Percentiles rank a stretch among this genome's conserved stretches.
Evolutionary conservation across 345 rosid genomes (phyloP).

Genomic region (Erysimum cheiranthoides): DNA sequence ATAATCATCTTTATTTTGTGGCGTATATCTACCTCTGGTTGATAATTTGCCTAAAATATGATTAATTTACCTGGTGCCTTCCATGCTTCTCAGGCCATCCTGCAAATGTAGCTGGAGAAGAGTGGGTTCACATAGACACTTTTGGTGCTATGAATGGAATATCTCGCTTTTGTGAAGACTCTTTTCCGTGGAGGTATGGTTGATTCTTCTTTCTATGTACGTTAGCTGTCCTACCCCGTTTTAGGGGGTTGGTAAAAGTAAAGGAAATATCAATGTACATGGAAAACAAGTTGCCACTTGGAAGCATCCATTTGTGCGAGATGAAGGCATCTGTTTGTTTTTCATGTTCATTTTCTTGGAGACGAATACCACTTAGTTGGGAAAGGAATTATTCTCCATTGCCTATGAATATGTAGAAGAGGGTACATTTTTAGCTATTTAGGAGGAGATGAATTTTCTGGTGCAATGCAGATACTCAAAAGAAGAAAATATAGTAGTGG

Average conservation of each 20-base stretch:
- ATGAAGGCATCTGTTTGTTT: conserved; percentile 18
- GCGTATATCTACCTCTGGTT: conserved; percentile 2
- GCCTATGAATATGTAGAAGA: conserved; percentile 7
- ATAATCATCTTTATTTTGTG: conserved; percentile 21
- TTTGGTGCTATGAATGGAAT: conserved; percentile 97
- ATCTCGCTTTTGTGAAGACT: conserved; percentile 87
- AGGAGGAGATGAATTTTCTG: conserved; percentile 17
- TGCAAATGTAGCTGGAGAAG: conserved; percentile 51
- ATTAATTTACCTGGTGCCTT: conserved; percentile 12
- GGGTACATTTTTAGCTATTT: conserved; percentile 3
- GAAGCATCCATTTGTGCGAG: conserved; percentile 19
- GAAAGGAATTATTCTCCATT: conserved; percentile 2
- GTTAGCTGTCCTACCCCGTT: conserved; percentile 7
- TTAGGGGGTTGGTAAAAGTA: conserved; percentile 8
- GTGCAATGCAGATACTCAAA: conserved; percentile 79
- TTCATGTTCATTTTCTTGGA: conserved; percentile 16
- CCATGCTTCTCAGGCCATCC: conserved; percentile 54
- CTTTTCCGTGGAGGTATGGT: conserved; percentile 81
- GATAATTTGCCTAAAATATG: conserved; percentile 11
- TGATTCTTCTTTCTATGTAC: conserved; percentile 19
- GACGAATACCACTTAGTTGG: conserved; percentile 4
- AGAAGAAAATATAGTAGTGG: conserved; percentile 74
- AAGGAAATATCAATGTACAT: conserved; percentile 17
- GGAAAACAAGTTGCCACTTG: conserved; percentile 18
- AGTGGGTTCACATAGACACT: conserved; percentile 90